A percentile compares a stretch with the other conserved stretches of the same genome.
These are phyloP conservation scores for Azolla pinnata DNA, from an alignment of 75 land plant species.

Conservation along the genomic window DNA sequence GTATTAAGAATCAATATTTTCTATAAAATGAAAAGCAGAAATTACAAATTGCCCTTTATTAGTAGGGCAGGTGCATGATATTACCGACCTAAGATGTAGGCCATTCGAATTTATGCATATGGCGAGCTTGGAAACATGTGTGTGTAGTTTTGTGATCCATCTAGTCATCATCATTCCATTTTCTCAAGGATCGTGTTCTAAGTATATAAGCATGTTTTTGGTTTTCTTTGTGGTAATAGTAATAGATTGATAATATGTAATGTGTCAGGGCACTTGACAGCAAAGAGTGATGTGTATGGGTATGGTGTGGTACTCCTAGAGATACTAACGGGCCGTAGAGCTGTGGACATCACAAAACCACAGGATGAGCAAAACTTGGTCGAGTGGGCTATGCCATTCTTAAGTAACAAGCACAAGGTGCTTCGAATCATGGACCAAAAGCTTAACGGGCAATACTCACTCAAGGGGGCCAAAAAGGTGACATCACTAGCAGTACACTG, in stretches of 20 bases:
- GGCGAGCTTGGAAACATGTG: too few species aligned
- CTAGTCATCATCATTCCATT: neutral
- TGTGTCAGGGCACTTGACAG: slow-evolving; percentile 47
- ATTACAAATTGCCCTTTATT: too few species aligned
- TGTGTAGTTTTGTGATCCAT: neutral
- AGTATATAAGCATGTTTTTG: too few species aligned
- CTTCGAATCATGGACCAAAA: slow-evolving; percentile 35
- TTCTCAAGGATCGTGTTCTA: too few species aligned
- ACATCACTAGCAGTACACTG: slow-evolving; percentile 33
- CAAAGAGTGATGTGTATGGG: slow-evolving; percentile 60
- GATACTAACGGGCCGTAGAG: slow-evolving; percentile 38
- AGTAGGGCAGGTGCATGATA: too few species aligned
- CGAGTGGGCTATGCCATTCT: slow-evolving; percentile 40
- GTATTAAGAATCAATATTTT: too few species aligned
- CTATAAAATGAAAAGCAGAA: too few species aligned
- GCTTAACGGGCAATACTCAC: slow-evolving; percentile 32
- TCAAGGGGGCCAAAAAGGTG: slow-evolving; percentile 29
- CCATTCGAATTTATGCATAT: too few species aligned
- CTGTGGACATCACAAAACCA: slow-evolving; percentile 41
- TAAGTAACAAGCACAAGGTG: slow-evolving; percentile 31
- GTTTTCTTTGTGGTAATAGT: too few species aligned
- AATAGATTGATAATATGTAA: too few species aligned
- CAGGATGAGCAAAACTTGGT: slow-evolving; percentile 38
- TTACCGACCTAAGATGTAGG: too few species aligned
- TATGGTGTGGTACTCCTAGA: slow-evolving; percentile 67